Evolutionary conservation across 2,329 filamentous ascomycete species (phyloP).

Genomic region (Hymenoscyphus repandus): DNA sequence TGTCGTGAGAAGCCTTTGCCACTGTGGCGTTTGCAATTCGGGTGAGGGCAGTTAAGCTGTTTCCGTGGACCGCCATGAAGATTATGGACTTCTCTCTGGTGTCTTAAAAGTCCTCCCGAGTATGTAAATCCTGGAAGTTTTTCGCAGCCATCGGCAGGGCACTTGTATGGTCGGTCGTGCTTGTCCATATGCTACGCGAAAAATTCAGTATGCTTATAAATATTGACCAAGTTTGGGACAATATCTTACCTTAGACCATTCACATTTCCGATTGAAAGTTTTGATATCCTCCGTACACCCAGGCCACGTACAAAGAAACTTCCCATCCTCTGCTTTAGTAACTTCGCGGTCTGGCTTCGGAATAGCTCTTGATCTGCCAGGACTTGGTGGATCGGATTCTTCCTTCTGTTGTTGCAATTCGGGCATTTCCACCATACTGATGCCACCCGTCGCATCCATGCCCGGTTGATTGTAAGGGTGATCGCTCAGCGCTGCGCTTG

Average conservation of each 20-base stretch:
- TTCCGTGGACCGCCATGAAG: conserved; percentile 71
- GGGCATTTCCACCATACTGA: conserved; percentile 14
- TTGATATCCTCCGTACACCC: conserved; percentile 62
- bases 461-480: conserved; percentile 26
- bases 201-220: background rate
- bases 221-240: background rate
- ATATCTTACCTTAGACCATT: conserved; percentile 76
- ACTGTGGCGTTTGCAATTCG: conserved; percentile 81
- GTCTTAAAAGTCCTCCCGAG: conserved; percentile 79
- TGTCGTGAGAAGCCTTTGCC: conserved; percentile 88
- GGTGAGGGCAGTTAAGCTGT: conserved; percentile 77
- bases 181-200: conserved; percentile 89
- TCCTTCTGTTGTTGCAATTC: conserved; percentile 24
- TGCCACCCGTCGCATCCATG: conserved; percentile 18
- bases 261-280: conserved; percentile 77
- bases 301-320: conserved; percentile 67
- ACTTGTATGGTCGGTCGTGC: conserved; percentile 90
- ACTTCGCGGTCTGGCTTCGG: conserved; percentile 54
- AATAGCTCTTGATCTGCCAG: conserved; percentile 42
- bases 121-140: conserved; percentile 95
- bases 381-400: conserved; percentile 26
- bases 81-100: conserved; percentile 89
- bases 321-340: conserved; percentile 62
- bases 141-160: conserved; percentile 74
- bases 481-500: conserved; percentile 25